Evolutionary conservation across 148 eudicot species (phyloP).

Genomic region (Chenopodium berlandieri): DNA sequence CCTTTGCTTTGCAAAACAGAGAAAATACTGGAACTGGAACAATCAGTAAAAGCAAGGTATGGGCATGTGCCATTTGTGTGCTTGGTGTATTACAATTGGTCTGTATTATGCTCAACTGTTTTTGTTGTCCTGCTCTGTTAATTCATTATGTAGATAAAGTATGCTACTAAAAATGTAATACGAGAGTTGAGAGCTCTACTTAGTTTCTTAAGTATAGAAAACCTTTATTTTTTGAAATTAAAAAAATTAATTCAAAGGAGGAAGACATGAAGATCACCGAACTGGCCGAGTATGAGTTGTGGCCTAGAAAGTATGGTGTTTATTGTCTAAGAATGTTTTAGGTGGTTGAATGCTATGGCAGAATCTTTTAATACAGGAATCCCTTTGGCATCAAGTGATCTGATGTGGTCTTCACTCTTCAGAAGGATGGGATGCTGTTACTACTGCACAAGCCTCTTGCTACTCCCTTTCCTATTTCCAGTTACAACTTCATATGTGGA

Average conservation of each 20-base stretch:
- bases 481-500: background rate
- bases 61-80: background rate
- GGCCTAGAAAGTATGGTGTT: background rate
- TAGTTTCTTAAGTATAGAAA: background rate
- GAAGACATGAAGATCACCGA: background rate
- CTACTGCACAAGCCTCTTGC: background rate
- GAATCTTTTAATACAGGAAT: background rate
- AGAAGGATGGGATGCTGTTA: background rate
- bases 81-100: constrained; percentile 8
- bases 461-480: background rate
- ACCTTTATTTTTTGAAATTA: background rate
- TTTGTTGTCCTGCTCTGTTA: background rate
- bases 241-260: background rate
- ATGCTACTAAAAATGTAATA: too few relatives aligned
- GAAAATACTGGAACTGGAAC: constrained; percentile 41
- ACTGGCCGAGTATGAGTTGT: background rate
- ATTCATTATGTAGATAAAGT: background rate
- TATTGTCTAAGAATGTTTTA: too few relatives aligned
- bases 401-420: background rate
- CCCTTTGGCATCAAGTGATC: background rate
- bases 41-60: constrained; percentile 67
- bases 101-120: background rate
- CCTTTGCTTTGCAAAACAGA: constrained; percentile 37
- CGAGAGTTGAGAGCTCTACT: background rate
- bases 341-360: background rate